Percentiles rank a stretch among this genome's conserved stretches.
Conservation (phyloP, 805 yeast genomes). For the Lipomyces chichibuensis region DNA sequence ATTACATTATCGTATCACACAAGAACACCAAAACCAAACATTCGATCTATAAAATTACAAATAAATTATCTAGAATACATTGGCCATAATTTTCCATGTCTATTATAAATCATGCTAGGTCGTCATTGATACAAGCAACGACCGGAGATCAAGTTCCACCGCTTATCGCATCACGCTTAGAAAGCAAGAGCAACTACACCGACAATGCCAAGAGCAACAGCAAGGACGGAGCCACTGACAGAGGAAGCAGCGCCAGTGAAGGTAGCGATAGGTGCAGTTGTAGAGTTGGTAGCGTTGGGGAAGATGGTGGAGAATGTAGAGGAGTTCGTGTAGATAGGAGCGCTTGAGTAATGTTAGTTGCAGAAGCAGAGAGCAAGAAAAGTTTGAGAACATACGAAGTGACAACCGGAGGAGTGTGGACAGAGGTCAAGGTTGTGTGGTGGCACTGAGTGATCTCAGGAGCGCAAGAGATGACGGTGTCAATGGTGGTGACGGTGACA, state of each 20-base stretch:
- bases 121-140: neutral
- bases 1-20: neutral
- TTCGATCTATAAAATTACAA: neutral
- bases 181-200: constrained; percentile 34
- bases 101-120: neutral
- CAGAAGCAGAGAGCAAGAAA: neutral
- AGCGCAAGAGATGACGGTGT: constrained; percentile 54
- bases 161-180: neutral
- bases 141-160: neutral
- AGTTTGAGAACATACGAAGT: constrained; percentile 20
- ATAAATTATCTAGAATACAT: neutral
- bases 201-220: constrained; percentile 37
- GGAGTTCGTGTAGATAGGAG: constrained; percentile 23
- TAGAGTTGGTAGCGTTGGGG: constrained; percentile 34
- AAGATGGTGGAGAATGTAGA: constrained; percentile 6
- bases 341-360: neutral
- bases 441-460: constrained; percentile 56
- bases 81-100: neutral
- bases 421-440: constrained; percentile 14
- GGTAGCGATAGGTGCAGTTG: constrained; percentile 35
- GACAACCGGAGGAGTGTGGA: constrained; percentile 9
- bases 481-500: constrained; percentile 48
- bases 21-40: neutral
- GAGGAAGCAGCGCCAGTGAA: constrained; percentile 36
- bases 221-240: constrained; percentile 27